Percentiles rank a stretch among this genome's conserved stretches.
These are phyloP conservation scores for Penicillium glabrum DNA, from an alignment of 2,329 filamentous ascomycete genomes.

Conservation along the genomic window DNA sequence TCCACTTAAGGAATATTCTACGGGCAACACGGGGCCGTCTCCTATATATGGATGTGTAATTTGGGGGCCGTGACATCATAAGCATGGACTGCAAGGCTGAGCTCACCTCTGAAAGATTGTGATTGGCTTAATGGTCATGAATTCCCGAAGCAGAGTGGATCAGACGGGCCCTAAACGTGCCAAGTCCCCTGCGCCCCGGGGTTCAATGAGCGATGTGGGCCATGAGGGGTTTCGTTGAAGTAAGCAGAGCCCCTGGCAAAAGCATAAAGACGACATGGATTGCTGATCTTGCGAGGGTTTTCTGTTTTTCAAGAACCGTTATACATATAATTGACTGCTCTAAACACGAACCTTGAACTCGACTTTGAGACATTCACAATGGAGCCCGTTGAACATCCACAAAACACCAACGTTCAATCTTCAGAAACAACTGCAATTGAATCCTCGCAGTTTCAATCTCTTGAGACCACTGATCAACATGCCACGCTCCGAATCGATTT, in stretches of 20 bases:
- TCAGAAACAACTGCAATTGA: not conserved
- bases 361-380: not conserved
- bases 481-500: slow-evolving; percentile 24
- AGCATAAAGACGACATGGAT: not conserved
- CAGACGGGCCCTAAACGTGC: not conserved
- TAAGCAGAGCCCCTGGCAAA: not conserved
- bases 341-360: not conserved
- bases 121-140: not conserved
- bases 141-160: not conserved
- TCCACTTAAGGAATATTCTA: not conserved
- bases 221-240: not conserved
- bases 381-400: not conserved
- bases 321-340: not conserved
- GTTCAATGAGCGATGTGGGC: not conserved
- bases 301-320: not conserved
- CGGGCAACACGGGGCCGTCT: not conserved
- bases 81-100: not conserved
- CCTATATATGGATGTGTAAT: not conserved
- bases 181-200: slow-evolving; percentile 1
- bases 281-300: not conserved
- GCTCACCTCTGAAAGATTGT: not conserved
- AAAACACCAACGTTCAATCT: not conserved
- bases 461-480: not conserved
- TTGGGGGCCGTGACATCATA: slow-evolving; percentile 17
- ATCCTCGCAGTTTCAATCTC: not conserved